Evolutionary conservation across 1,284 basidiomycete genomes (phyloP), one percentile per base, ranked within the genome.

Genomic region (Trichosporon sp.): DNA sequence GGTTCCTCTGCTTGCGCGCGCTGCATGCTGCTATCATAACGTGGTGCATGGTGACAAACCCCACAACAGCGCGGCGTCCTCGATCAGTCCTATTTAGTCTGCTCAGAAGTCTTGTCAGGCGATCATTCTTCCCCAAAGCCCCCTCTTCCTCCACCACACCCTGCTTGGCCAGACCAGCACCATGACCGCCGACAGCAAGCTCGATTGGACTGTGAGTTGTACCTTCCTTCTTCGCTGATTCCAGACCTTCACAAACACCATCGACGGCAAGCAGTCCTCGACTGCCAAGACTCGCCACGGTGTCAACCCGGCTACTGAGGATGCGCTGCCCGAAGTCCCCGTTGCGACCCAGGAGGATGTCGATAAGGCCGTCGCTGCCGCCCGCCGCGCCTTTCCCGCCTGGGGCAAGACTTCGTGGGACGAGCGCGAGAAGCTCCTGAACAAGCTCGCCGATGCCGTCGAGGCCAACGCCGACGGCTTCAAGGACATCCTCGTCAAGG

Each of bases 321-420:
- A 94, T 76, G 88, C 88, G 68, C 87, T 96, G 51, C 94, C 92
- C 19, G 90, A 88, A 0, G 87, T 94, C 31, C 92, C 94, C 4
- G 94, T 96, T 78, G 91, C 95, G 90, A 91, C 91, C 6, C 81
- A 93, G 61, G 86, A 86, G 37, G 93, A 96, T 83, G 92, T 92
- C 7, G 89, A 90, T 76, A 86, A 89, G 73, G 94, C 94, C 14
- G 93, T 96, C 70, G 85, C 88, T 19, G 90, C 91, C n/a, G 94
- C 94, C 7, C 83, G 86, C 14, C 87, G 86, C 59, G 92, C 93
- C 0, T 94, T 95, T 84, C 88, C 89, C 76, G 86, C 89, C 0
- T 97, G 92, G 92, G 88, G 90, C 76, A 90, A 87, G 79, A 94
- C 92, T 12, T 91, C 92, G 8, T 79, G 80, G 32, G 75, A 72